Conservation (phyloP, 2,329 filamentous ascomycete genomes). For the Colletotrichum tofieldiae region DNA sequence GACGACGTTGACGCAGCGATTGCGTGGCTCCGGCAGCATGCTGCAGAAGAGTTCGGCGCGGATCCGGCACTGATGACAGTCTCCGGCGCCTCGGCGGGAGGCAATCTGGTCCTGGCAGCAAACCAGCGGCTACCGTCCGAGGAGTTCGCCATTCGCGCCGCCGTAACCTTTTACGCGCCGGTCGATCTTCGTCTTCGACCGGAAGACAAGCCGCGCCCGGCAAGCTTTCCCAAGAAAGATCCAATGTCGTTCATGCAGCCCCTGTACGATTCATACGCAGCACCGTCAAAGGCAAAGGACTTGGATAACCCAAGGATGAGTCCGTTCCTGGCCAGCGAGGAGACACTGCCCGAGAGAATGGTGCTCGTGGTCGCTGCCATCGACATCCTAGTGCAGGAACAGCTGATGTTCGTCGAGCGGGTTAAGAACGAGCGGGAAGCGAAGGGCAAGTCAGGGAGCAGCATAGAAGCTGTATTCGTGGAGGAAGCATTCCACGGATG, state of each 20-base stretch:
- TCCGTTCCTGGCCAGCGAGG: constrained; percentile 53
- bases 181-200: constrained; percentile 58
- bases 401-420: constrained; percentile 56
- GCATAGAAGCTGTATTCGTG: constrained; percentile 8
- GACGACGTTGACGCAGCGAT: constrained; percentile 64
- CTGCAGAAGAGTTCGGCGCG: constrained; percentile 53
- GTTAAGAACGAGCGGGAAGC: constrained; percentile 43
- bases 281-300: constrained; percentile 48
- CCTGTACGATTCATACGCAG: constrained; percentile 62
- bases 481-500: constrained; percentile 37
- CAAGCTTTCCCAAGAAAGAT: constrained; percentile 54
- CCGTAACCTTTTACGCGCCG: constrained; percentile 57
- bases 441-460: background rate
- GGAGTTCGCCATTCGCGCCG: constrained; percentile 52
- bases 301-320: constrained; percentile 54
- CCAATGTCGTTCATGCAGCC: constrained; percentile 56
- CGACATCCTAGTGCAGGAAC: constrained; percentile 60
- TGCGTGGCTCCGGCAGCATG: constrained; percentile 57
- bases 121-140: constrained; percentile 41
- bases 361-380: constrained; percentile 57
- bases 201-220: constrained; percentile 56
- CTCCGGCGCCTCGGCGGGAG: constrained; percentile 62
- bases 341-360: constrained; percentile 55
- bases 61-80: constrained; percentile 60
- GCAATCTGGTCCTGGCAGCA: constrained; percentile 58